Base-by-base conservation (phyloP, 257 asterid species). In the Leonotis leonurus region DNA sequence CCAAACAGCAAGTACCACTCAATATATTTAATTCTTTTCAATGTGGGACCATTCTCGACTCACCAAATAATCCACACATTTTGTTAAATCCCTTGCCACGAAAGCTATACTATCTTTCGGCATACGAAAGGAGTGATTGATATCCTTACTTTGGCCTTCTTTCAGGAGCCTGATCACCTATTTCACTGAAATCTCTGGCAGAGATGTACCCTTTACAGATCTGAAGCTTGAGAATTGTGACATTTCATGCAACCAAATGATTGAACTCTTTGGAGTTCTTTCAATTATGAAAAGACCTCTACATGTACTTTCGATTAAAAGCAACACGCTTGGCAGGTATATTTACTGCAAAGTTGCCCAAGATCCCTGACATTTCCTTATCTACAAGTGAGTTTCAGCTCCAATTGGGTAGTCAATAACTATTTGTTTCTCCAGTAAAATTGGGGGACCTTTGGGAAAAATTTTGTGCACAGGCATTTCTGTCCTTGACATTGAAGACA, bases 281-380 rank as follows among this genome's bases (percentile, higher is more conserved):
- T 85, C 94, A 39, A 68, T 77, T 36, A 73, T 84, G 88, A 80
- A 70, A 69, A 83, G 72, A 49, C 94, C 95, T 37, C 87, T 85
- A 56, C 81, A 65, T 39, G 40, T 73, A 50, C 94, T 93, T 65
- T 93, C 95, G 8, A 57, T 93, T 50, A 86, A 89, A 58, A 89
- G 83, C 75, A 93, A 93, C 71, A 39, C 77, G 62, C 90, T 93
- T 57, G 91, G 97, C 82, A 89, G 95, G 97, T 93, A 80, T 40
- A 75, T 64, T 51, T 64, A 62, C 35, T n/a, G 56, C 57, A 30
- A 29, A 24, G 54, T 45, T 73, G 46, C 63, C 40, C 18, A 30
- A 61, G 22, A 68, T 32, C 54, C 60, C 17, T 50, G 53, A 14
- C 65, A 39, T 55, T 70, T 65, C 46, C 62, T 64, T 16, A 21